These are phyloP conservation scores for Colletotrichum sp. DNA, from an alignment of 2,329 filamentous ascomycete species.

Conservation along the genomic window DNA sequence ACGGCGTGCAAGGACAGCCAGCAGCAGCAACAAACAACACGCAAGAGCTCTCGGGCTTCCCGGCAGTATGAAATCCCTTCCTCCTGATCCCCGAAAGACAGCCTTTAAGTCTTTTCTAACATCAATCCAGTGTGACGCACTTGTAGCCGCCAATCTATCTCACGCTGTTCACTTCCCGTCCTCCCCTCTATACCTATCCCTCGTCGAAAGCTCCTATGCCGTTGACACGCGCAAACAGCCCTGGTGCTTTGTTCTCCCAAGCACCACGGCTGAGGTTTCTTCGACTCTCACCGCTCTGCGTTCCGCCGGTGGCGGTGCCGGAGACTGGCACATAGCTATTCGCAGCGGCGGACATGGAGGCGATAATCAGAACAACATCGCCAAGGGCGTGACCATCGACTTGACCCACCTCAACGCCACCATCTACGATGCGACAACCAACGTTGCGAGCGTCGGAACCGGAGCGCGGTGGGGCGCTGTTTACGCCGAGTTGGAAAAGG, in stretches of 20 bases:
- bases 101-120: background rate
- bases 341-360: conserved; percentile 54
- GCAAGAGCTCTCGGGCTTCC: background rate
- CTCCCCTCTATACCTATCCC: background rate
- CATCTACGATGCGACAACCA: background rate
- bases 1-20: background rate
- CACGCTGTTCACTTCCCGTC: background rate
- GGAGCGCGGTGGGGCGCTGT: background rate
- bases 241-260: background rate
- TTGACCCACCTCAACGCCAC: conserved; percentile 32
- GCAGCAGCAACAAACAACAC: background rate
- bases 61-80: background rate
- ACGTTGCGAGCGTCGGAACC: background rate
- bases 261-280: background rate
- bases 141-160: background rate
- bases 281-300: background rate
- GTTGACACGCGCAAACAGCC: background rate
- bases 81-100: background rate
- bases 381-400: conserved; percentile 49
- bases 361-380: conserved; percentile 45
- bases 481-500: background rate
- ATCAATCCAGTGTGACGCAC: background rate
- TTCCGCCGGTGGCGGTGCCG: background rate
- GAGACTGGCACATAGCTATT: background rate
- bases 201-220: background rate